A percentile compares a stretch with the other conserved stretches of the same genome.
Evolutionary conservation across 2,329 filamentous ascomycete genomes (phyloP).

Genomic region (Sarocladium brachiariae): DNA sequence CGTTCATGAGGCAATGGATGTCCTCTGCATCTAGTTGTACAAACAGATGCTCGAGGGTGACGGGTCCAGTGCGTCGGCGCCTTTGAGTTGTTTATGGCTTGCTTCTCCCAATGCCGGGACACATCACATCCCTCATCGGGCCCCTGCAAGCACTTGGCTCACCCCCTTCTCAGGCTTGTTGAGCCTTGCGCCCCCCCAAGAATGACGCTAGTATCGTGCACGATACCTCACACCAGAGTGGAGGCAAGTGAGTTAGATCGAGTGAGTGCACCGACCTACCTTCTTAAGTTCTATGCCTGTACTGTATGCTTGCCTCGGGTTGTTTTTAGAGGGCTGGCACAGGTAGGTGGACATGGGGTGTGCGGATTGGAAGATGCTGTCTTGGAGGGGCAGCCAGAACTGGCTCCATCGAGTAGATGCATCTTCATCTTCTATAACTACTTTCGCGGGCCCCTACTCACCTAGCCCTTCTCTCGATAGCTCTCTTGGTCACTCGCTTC

Average conservation of each 20-base stretch:
- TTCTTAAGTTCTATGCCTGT: too few species aligned
- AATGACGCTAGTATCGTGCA: conserved; percentile 4
- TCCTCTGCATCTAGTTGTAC: too few species aligned
- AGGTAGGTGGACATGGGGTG: conserved; percentile 5
- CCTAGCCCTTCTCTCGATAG: not conserved
- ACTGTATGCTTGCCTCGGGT: conserved; percentile 1
- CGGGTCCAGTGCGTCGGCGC: conserved; percentile 6
- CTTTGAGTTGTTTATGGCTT: not conserved
- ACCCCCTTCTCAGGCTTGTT: not conserved
- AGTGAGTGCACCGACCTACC: not conserved
- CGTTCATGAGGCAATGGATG: not conserved
- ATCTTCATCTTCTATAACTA: conserved; percentile 10
- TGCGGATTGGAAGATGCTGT: conserved; percentile 5
- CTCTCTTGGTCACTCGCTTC: not conserved
- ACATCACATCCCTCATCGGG: not conserved
- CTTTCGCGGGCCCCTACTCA: conserved; percentile 7
- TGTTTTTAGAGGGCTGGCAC: conserved; percentile 9
- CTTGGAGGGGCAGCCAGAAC: conserved; percentile 1
- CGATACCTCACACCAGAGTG: conserved; percentile 2
- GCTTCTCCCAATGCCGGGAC: not conserved
- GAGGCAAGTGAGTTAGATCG: not conserved
- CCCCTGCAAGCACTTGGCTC: not conserved
- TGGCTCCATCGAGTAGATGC: conserved; percentile 7
- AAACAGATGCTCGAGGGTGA: too few species aligned
- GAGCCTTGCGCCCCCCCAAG: conserved; percentile 5